These are phyloP conservation scores for Hypoxylon lienhwacheense DNA, from an alignment of 495 filamentous ascomycete genomes.

Conservation along the genomic window DNA sequence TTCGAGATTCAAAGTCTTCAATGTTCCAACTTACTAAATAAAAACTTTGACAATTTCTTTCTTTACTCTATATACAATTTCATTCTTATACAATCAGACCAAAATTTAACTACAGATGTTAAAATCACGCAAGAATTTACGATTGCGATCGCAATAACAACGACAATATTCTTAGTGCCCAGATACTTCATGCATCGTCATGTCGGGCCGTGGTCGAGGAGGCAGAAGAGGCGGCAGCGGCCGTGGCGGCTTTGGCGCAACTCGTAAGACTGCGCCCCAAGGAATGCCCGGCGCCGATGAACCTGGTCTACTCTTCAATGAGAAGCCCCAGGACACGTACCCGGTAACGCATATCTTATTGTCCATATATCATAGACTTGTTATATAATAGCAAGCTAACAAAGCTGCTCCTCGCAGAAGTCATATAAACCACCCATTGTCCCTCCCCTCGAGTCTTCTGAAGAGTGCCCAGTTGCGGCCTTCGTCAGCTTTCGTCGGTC, in stretches of 20 bases:
- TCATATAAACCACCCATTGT: constrained; percentile 48
- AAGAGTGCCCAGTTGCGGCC: constrained; percentile 47
- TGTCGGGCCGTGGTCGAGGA: constrained; percentile 38
- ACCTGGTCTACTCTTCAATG: constrained; percentile 34
- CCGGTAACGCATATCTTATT: constrained; percentile 20
- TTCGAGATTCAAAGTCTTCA: no score
- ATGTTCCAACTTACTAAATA: no score
- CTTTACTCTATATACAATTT: no score
- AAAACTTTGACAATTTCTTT: no score
- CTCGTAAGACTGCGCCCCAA: constrained; percentile 34
- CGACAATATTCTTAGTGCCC: background rate
- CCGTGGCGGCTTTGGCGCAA: constrained; percentile 40
- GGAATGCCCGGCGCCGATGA: constrained; percentile 43
- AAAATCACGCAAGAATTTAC: no score
- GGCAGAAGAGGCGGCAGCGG: constrained; percentile 40
- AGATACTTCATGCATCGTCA: constrained; percentile 14
- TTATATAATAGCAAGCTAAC: background rate
- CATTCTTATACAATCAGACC: no score
- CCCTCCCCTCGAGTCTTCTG: constrained; percentile 41
- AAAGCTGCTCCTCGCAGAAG: constrained; percentile 27
- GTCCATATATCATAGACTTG: background rate
- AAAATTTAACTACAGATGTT: no score
- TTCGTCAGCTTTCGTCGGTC: constrained; percentile 53
- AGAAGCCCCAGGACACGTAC: constrained; percentile 38
- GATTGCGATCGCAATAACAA: background rate